Percentiles rank a stretch among this genome's conserved stretches.
Conservation (phyloP, 2,329 filamentous ascomycete genomes). For the Trichoderma harzianum region DNA sequence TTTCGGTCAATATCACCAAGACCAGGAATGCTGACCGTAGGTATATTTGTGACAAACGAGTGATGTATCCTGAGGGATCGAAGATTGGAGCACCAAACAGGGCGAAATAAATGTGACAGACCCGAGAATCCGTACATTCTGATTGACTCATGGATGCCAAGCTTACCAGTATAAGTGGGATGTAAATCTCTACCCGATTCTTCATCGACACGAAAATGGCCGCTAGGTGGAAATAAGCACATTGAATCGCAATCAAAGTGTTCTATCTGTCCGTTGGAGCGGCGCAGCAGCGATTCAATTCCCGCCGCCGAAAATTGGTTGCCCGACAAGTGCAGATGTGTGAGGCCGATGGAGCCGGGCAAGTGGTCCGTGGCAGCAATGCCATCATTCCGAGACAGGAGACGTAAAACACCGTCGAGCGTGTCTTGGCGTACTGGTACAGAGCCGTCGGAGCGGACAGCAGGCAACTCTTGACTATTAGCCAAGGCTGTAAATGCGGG, state of each 20-base stretch:
- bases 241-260: constrained; percentile 50
- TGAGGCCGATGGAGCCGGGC: constrained; percentile 36
- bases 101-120: constrained; percentile 47
- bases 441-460: constrained; percentile 33
- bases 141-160: constrained; percentile 30
- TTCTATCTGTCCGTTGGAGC: constrained; percentile 46
- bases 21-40: constrained; percentile 40
- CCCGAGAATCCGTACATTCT: constrained; percentile 44
- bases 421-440: constrained; percentile 27
- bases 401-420: constrained; percentile 27
- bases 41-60: constrained; percentile 55
- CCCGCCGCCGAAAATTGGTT: constrained; percentile 47
- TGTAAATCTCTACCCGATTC: not conserved
- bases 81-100: constrained; percentile 52
- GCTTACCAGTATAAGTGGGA: not conserved
- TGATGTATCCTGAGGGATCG: constrained; percentile 55
- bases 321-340: constrained; percentile 52
- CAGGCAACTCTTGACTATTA: not conserved
- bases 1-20: constrained; percentile 36
- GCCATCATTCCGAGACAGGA: constrained; percentile 22
- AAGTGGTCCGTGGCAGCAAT: constrained; percentile 22
- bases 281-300: constrained; percentile 42
- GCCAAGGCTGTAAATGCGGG: constrained; percentile 33
- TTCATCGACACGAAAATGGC: not conserved
- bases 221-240: constrained; percentile 27